Conservation (phyloP, 306 rosid species). For the Gleditsia sinensis region DNA sequence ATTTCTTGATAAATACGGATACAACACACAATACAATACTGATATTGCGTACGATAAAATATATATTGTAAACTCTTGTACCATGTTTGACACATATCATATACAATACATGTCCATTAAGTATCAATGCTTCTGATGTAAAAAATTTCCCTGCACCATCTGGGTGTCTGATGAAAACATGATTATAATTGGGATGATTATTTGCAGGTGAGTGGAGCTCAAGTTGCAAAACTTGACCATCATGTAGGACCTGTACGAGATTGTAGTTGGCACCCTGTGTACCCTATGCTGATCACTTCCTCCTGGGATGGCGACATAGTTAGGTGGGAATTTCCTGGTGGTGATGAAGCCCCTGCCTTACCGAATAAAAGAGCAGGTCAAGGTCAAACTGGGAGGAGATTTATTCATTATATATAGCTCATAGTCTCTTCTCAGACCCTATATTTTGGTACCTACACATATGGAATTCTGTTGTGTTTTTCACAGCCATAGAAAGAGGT, state of each 20-base stretch:
- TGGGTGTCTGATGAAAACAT: not conserved
- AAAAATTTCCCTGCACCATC: not conserved
- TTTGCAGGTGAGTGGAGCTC: conserved; percentile 55
- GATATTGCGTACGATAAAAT: no score
- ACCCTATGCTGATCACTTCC: conserved; percentile 53
- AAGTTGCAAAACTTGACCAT: conserved; percentile 58
- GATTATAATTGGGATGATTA: not conserved
- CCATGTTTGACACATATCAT: no score
- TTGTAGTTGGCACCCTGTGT: conserved; percentile 60
- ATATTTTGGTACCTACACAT: conserved; percentile 16
- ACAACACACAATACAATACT: no score
- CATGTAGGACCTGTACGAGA: conserved; percentile 56
- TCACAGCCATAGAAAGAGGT: conserved; percentile 11
- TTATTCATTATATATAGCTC: conserved; percentile 21
- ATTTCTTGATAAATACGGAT: no score
- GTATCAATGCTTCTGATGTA: no score
- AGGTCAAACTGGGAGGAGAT: conserved; percentile 35
- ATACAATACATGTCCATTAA: no score
- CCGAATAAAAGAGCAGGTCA: conserved; percentile 28
- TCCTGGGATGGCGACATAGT: conserved; percentile 64
- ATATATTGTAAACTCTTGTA: no score
- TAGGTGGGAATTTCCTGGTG: conserved; percentile 60
- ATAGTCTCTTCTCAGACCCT: conserved; percentile 26
- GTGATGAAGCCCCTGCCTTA: conserved; percentile 27
- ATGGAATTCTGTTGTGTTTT: not conserved